Percentiles rank a stretch among this genome's conserved stretches.
phyloP scores from a whole-genome alignment of 2,329 filamentous ascomycete genomes.

The Lasiodiplodia sp. region DNA sequence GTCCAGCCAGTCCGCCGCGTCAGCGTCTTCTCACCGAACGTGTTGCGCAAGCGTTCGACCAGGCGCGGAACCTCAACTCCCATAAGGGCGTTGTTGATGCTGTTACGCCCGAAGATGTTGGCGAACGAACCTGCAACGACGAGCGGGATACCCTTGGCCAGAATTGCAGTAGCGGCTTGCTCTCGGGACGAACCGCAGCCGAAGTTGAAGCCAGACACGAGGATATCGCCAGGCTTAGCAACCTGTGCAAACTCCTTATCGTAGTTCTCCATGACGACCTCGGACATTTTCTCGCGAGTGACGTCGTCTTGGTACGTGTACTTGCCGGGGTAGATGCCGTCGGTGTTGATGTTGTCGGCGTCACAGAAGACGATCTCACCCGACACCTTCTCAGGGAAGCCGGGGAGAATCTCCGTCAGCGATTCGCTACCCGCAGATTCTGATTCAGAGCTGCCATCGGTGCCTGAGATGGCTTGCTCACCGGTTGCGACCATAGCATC shows the following conservation, averaged over 20 bases:
- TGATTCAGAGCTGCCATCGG: constrained; percentile 40
- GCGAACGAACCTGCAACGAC: constrained; percentile 83
- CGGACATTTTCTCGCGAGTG: constrained; percentile 78
- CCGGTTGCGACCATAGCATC: constrained; percentile 67
- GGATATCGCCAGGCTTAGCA: constrained; percentile 75
- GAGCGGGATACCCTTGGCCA: constrained; percentile 80
- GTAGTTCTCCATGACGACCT: constrained; percentile 95
- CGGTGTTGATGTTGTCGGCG: constrained; percentile 87
- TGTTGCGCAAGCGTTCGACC: constrained; percentile 69
- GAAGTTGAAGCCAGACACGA: constrained; percentile 89
- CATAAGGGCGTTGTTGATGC: constrained; percentile 81
- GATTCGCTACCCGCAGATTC: constrained; percentile 43
- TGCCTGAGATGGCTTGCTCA: constrained; percentile 55
- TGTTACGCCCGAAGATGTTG: constrained; percentile 82
- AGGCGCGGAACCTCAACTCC: constrained; percentile 73
- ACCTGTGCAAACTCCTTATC: constrained; percentile 72
- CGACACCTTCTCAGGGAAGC: constrained; percentile 82
- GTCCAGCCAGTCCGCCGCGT: constrained; percentile 85
- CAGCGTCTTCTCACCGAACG: constrained; percentile 65
- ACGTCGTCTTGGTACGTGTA: constrained; percentile 93
- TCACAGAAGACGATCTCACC: constrained; percentile 92
- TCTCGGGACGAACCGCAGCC: constrained; percentile 83
- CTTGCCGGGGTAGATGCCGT: constrained; percentile 90
- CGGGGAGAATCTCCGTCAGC: constrained; percentile 77
- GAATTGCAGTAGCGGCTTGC: constrained; percentile 85